Base-by-base conservation (phyloP, 2,329 filamentous ascomycete species). In the Alternaria dauci region DNA sequence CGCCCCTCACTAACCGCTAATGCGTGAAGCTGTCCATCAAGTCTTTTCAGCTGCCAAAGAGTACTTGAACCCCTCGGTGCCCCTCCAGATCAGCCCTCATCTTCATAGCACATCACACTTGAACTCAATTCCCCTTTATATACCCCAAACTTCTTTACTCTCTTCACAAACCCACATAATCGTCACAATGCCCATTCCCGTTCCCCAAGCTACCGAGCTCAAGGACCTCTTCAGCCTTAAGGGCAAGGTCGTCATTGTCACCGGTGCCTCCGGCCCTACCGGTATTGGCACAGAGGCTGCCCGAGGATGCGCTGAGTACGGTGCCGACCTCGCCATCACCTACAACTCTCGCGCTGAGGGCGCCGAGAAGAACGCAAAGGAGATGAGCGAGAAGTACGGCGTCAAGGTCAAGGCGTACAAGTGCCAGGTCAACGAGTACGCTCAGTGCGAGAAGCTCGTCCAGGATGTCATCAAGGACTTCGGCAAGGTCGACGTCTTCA, bases 401-500 rank as follows among this genome's bases (percentile, higher is more conserved):
- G 80, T 89, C 78, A 89, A 89, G 81, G 83, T 82, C 77, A 89
- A 88, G 81, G 86, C 88, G 62, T 90, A 90, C 86, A 88, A 90
- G 81, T 85, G 83, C 80, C 80, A 88, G 73, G 83, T 89, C 66
- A 81, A 83, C 75, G 81, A 82, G 78, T 88, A 85, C 80, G 81
- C 83, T 59, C 82, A 81, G 70, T 86, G 87, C 59, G 79, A 86
- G 75, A 78, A 83, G 76, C 80, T 89, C 57, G 86, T 89, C 70
- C 77, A 82, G 65, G 81, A 86, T 43, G 86, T 89, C 54, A 81
- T 89, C 74, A 81, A 82, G 67, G 91, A 94, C 74, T 94, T 93
- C 69, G 87, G 87, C 78, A 85, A 88, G 80, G 85, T 90, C 71
- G 87, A 90, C 71, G 85, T 84, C 70, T 89, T 89, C 79, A 85